Evolutionary conservation across 2,329 filamentous ascomycete species (phyloP), one percentile per base, ranked within the genome.

Genomic region (Colletotrichum orbiculare): DNA sequence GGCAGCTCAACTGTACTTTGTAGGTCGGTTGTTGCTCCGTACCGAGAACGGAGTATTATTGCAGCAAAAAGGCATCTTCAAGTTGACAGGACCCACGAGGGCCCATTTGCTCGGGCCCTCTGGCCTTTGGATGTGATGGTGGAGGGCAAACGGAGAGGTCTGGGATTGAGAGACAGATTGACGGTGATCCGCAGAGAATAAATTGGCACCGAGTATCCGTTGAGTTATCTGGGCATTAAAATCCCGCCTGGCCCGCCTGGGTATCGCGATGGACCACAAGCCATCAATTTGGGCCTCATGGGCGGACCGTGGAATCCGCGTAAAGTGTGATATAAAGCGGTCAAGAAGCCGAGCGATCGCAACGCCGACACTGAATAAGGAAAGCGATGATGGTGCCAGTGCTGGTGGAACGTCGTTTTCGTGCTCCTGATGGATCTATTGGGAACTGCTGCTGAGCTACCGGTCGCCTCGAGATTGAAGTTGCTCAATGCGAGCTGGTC

Each of bases 391-490:
- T 48, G 46, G 46, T 34, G 46, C 25, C 34, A 43, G 13, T 43
- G 41, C 45, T 37, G 48, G 48, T 48, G 54, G 34, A 48, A 57
- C 41, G 35, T 49, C 45, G 45, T 57, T 57, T 49, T 50, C 11
- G 38, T 35, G 55, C 50, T 58, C 49, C 46, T 39, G 12, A 7
- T 25, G 13, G 37, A 3, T 25, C 38, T 35, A 43, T 43, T 43
- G 46, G 46, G 54, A 13, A 58, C 55, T 38, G 46, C 41, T 43
- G 55, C 50, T 33, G 38, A 50, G 38, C 37, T 50, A 43, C 46
- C 55, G 46, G 55, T 50, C 46, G 55, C 46, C 17, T 45, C 38
- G 46, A 58, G 50, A 58, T 58, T 58, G 46, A 58, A 39, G 7
- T 17, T 45, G 46, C 55, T 46, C 43, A 46, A 11, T 13, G 46